Conservation (phyloP, 2,329 filamentous ascomycete genomes). For the Claviceps sp. region DNA sequence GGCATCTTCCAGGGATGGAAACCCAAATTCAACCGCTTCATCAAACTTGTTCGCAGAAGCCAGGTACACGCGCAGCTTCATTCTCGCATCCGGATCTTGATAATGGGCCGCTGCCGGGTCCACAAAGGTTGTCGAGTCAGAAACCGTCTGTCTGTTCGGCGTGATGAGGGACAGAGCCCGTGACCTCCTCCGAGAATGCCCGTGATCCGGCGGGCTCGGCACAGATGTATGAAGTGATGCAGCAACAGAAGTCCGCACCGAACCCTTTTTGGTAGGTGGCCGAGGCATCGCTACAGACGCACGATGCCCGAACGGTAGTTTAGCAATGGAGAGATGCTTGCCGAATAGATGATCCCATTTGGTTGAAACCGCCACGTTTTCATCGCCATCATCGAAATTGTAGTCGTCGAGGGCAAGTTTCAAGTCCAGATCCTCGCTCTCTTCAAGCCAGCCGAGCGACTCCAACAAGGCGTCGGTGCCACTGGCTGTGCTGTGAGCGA, state of each 20-base stretch:
- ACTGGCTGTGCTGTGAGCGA: neutral
- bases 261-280: conserved; percentile 30
- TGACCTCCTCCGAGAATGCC: conserved; percentile 37
- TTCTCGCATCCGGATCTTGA: conserved; percentile 74
- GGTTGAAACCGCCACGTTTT: conserved; percentile 29
- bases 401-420: conserved; percentile 57
- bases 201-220: conserved; percentile 10
- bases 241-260: conserved; percentile 15
- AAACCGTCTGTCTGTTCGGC: conserved; percentile 25
- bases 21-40: conserved; percentile 87
- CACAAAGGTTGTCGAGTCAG: conserved; percentile 24
- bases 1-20: conserved; percentile 50
- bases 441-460: conserved; percentile 61
- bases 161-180: conserved; percentile 41
- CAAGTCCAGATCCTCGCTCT: conserved; percentile 56
- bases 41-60: conserved; percentile 91
- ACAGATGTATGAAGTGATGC: conserved; percentile 11
- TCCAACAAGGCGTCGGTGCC: conserved; percentile 46
- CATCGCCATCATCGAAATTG: conserved; percentile 43
- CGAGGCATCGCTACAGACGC: conserved; percentile 35
- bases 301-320: conserved; percentile 44
- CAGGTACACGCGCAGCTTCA: conserved; percentile 75
- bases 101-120: conserved; percentile 72
- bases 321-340: conserved; percentile 58
- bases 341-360: conserved; percentile 49